Evolutionary conservation across 805 yeast species (phyloP), one percentile per base, ranked within the genome.

Genomic region (Pichia eremophila): DNA sequence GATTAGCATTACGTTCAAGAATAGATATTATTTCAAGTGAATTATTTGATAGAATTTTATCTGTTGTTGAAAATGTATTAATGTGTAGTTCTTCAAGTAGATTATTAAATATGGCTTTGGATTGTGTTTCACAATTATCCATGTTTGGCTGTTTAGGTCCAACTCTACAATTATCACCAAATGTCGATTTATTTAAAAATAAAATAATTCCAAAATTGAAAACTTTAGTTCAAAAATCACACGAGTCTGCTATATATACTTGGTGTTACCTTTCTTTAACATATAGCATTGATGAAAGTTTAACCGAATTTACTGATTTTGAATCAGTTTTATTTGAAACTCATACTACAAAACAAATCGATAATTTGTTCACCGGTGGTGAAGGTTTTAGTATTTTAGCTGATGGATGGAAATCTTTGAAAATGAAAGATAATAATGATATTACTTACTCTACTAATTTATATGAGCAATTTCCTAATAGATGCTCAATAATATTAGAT

Each of bases 301-400:
- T n/a, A 27, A 8, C 9, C 12, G 39, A 37, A 32, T 43, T 62
- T 6, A 51, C 54, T 9, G 51, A 54, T 1, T 69, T 68, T 47
- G 75, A 82, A 41, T 60, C 69, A 9, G 54, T 63, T 1, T 56
- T 88, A 2, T 79, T 72, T 54, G 81, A 76, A 4, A 72, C 85
- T 0, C 81, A 83, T 59, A 61, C 59, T 5, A 75, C 88, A 0
- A 87, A 84, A 52, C 87, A 85, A 51, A 69, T 79, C n/a, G 97
- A 91, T 51, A 77, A 71, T 44, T 65, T 83, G 19, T 87, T 91
- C 54, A 73, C 88, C 0, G 74, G 82, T 42, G 97, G 98, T 46
- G 98, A 91, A 60, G 89, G 95, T 0, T 64, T 90, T 18, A 72
- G 85, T 27, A 70, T 86, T 14, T 57, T 84, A 6, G 81, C 86